Evolutionary conservation across 1,284 basidiomycete genomes (phyloP), one percentile per base, ranked within the genome.

Genomic region (Trichosporon sp.): DNA sequence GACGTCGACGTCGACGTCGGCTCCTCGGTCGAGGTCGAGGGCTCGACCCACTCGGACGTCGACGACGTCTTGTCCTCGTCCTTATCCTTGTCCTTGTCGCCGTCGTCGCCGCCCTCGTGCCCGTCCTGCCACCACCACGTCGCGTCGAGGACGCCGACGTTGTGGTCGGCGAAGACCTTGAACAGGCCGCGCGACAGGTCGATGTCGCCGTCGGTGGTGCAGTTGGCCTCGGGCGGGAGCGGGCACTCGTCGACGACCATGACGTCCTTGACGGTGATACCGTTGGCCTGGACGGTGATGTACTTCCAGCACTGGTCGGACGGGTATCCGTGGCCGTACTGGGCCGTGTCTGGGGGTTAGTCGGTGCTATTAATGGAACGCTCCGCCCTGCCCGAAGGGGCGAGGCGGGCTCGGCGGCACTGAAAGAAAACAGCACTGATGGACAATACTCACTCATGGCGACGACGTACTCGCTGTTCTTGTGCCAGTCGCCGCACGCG

Each of bases 181-280:
- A 60, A 60, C 5, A 60, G 56, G 8, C 29, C 27, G 4, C 15
- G 56, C 27, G 56, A 60, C 13, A 60, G 56, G 27, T 60, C 56
- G 18, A 60, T 60, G 27, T 60, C 56, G 18, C 56, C 56, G 27
- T 60, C 29, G 21, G 56, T 60, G 5, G 56, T 60, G 31, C 56
- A 60, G 56, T 60, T 60, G 9, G 56, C 56, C 27, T 31, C 27
- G 18, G 56, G 56, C 13, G 56, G 56, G 9, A 31, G 56, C 2
- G 56, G 56, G 29, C 56, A 60, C 56, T 60, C 56, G 56, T 60
- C 56, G 12, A 60, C 56, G 56, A 60, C 56, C 56, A 60, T 60
- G 56, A 60, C 56, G 27, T 60, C 18, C 56, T 60, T 60, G 56
- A 60, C 56, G 5, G 56, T 60, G 8, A 32, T 31, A 18, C 56